Evolutionary conservation across 208 protist species (phyloP).

Genomic region (Crithidia fasciculata): DNA sequence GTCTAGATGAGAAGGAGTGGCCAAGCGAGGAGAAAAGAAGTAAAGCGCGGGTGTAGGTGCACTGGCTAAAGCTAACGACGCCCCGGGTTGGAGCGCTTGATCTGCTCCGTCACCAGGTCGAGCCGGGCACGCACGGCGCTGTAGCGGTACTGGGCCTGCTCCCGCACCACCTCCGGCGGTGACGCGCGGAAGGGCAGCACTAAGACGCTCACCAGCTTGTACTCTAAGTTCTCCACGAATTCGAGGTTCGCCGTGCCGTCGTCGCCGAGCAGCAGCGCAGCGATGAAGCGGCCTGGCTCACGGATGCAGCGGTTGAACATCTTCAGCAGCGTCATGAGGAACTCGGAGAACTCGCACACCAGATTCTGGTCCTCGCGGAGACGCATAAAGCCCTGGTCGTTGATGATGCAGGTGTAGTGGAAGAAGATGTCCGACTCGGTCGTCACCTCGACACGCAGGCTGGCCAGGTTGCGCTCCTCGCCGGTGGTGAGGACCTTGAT

Average conservation of each 20-base stretch:
- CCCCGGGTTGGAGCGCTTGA: constrained; percentile 81
- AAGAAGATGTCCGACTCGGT: constrained; percentile 95
- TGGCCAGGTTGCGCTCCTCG: constrained; percentile 75
- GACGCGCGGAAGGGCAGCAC: constrained; percentile 88
- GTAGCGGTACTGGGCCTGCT: constrained; percentile 94
- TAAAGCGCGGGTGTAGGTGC: background rate
- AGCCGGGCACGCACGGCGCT: constrained; percentile 88
- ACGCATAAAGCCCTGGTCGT: constrained; percentile 79
- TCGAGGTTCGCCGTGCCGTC: constrained; percentile 90
- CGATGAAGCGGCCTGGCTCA: constrained; percentile 88
- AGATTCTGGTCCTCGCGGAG: constrained; percentile 93
- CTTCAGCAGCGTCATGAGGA: constrained; percentile 91
- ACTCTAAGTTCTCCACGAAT: constrained; percentile 95
- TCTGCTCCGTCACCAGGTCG: constrained; percentile 87
- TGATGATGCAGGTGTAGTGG: constrained; percentile 92
- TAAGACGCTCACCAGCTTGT: constrained; percentile 95
- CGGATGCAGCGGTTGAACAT: constrained; percentile 94
- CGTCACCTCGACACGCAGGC: constrained; percentile 86
- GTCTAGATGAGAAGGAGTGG: background rate
- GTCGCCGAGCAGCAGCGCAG: constrained; percentile 81
- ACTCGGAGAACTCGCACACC: constrained; percentile 93
- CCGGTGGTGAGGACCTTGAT: constrained; percentile 93
- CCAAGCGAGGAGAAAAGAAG: no score
- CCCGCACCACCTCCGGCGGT: constrained; percentile 85
- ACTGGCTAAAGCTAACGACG: constrained; percentile 24